Base-by-base conservation (phyloP, 495 filamentous ascomycete genomes). In the Tetracladium marchalianum region DNA sequence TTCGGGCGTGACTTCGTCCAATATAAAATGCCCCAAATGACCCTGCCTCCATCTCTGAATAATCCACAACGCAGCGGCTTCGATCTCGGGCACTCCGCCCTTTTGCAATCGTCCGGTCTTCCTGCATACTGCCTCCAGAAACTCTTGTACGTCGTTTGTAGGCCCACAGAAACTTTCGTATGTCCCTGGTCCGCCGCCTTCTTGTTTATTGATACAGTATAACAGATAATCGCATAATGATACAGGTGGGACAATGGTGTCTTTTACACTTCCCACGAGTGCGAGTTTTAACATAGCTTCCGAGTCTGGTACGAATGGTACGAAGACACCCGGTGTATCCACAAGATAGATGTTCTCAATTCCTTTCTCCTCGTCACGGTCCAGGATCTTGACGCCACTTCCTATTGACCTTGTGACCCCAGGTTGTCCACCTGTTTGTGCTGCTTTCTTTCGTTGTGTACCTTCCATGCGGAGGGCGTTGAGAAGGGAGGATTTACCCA, bases 211-310 rank as follows among this genome's bases (percentile, higher is more conserved):
- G 27, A 98, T 66, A 35, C 79, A 78, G 62, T 79, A 97, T 17
- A 98, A 73, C 24, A 97, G 64, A 59, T 93, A 98, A 56, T 98
- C 92, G 9, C 85, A 89, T 16, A 97, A 52, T 2, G 81, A 85
- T 39, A 80, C 71, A 0, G 81, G 69, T 3, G 82, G 70, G 33
- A 98, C 77, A 17, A 97, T 70, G 0, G 82, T 82, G 59, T 95
- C 90, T 56, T 95, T 92, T 22, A 97, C 87, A 62, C 83, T 86
- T 4, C 90, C 92, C 38, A 86, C 88, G 0, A 97, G 73, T 6
- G 90, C 80, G 15, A 98, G 72, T 62, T 93, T 95, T 31, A 98
- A 67, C 92, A 98, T 98, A 19, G 82, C 77, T 58, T 90, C 84
- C 4, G 81, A 72, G 61, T 89, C 75, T 0, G 81, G 72, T 32